These are phyloP conservation scores for Marchantia paleacea DNA, from an alignment of 225 moss, liverwort and hornwort species.

Conservation along the genomic window DNA sequence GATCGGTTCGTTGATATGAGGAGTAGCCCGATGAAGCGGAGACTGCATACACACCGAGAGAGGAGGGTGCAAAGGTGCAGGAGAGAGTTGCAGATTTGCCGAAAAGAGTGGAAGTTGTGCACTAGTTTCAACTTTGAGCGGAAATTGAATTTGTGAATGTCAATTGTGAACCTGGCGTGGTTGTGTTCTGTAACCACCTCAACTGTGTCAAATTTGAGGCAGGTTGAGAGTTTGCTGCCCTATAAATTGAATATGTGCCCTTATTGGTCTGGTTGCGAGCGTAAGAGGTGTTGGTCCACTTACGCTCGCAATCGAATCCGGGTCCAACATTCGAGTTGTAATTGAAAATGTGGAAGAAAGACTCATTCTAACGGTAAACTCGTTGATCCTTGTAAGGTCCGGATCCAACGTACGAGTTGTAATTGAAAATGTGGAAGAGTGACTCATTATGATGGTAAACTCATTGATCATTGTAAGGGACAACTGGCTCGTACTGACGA, in stretches of 20 bases:
- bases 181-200: neutral
- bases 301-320: neutral
- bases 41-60: too few relatives aligned
- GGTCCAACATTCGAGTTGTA: too few relatives aligned
- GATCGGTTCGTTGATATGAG: neutral
- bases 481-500: neutral
- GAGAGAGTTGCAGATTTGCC: too few relatives aligned
- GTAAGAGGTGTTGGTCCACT: too few relatives aligned
- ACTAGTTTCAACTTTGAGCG: neutral
- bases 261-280: too few relatives aligned
- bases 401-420: neutral
- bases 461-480: too few relatives aligned
- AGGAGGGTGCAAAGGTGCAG: neutral
- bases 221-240: neutral
- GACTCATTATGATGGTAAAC: neutral
- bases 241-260: neutral
- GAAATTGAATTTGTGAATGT: neutral
- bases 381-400: too few relatives aligned
- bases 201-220: too few relatives aligned
- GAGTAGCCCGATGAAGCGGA: too few relatives aligned
- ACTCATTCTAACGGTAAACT: too few relatives aligned
- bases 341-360: too few relatives aligned
- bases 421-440: neutral
- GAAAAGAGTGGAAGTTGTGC: neutral
- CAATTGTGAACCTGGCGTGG: neutral